Conservation (phyloP, 2,329 filamentous ascomycete genomes). For the Fusarium chaquense region DNA sequence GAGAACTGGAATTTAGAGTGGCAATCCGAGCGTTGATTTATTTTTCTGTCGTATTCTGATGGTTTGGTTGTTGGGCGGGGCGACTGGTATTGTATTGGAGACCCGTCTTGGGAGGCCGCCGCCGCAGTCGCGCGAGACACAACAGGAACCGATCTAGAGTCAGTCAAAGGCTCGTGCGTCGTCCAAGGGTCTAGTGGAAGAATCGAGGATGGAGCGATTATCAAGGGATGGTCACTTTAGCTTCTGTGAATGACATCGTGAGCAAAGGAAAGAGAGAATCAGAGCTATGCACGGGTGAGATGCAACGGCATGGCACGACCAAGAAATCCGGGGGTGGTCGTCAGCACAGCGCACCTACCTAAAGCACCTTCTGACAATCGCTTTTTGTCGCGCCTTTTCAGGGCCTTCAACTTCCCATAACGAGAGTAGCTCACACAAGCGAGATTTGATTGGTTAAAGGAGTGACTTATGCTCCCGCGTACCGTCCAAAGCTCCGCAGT, state of each 20-base stretch:
- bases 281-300: conserved; percentile 29
- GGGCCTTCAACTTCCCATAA: conserved; percentile 32
- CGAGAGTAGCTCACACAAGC: conserved; percentile 8
- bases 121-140: conserved; percentile 39
- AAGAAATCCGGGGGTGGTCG: conserved; percentile 38
- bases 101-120: conserved; percentile 46
- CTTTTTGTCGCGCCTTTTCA: conserved; percentile 35
- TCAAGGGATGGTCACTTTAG: conserved; percentile 26
- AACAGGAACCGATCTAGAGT: conserved; percentile 25
- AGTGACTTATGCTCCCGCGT: conserved; percentile 27
- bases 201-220: conserved; percentile 15
- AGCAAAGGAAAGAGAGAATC: conserved; percentile 13
- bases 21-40: conserved; percentile 25
- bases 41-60: conserved; percentile 30
- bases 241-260: conserved; percentile 40
- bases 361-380: conserved; percentile 30
- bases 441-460: conserved; percentile 24
- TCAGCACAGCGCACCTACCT: conserved; percentile 29
- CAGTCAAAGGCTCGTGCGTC: conserved; percentile 37
- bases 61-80: conserved; percentile 37
- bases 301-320: conserved; percentile 29
- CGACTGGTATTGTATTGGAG: conserved; percentile 30
- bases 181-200: conserved; percentile 14
- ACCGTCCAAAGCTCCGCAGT: conserved; percentile 37
- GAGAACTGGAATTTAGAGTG: conserved; percentile 29